Evolutionary conservation across 192 early-diverging fungal species (phyloP).

Genomic region (Backusella luteola): DNA sequence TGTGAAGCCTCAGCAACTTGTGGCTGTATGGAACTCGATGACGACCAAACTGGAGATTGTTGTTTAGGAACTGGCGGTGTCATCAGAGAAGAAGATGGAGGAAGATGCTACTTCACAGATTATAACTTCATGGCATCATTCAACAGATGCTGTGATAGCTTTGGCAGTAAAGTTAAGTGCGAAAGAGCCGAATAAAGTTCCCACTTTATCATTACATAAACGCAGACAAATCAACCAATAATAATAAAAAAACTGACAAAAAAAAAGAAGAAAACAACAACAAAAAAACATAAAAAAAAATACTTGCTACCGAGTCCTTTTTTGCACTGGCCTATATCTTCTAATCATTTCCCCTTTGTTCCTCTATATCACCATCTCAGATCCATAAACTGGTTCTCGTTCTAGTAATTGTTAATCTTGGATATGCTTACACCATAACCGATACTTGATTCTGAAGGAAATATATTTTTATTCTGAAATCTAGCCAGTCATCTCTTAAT

Average conservation of each 20-base stretch:
- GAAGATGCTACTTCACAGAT: background rate
- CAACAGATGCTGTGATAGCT: constrained; percentile 1
- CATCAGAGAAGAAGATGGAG: background rate
- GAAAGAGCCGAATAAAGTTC: background rate
- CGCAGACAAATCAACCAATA: background rate
- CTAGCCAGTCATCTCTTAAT: background rate
- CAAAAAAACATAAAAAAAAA: background rate
- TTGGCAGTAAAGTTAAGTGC: background rate
- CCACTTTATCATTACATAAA: background rate
- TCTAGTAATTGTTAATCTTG: background rate
- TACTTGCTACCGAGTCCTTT: background rate
- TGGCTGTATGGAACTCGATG: background rate
- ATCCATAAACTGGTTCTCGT: background rate
- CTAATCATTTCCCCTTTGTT: background rate
- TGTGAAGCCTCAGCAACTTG: background rate
- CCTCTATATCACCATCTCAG: background rate
- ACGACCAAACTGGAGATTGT: background rate
- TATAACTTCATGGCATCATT: background rate
- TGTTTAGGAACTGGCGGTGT: background rate
- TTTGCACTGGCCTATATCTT: background rate
- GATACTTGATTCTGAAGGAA: background rate
- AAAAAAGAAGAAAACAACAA: background rate
- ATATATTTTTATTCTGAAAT: background rate
- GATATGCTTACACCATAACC: background rate
- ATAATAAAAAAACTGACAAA: background rate